phyloP scores from a whole-genome alignment of 345 rosid species.

The Excoecaria agallocha region DNA sequence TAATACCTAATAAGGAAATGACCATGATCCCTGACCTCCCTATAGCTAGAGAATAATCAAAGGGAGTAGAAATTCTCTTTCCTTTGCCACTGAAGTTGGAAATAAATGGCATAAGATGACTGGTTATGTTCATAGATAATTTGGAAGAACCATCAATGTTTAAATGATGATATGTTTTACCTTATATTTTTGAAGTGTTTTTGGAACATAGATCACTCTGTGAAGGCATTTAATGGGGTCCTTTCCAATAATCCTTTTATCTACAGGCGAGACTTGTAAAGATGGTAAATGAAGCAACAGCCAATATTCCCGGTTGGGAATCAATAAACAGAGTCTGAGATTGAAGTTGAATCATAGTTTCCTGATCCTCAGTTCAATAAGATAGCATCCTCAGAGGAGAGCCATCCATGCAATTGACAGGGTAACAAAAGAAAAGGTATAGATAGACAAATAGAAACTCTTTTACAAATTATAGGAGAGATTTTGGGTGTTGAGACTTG shows the following conservation, averaged over 20 bases:
- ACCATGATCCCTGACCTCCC: no score
- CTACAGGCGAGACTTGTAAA: slow-evolving; percentile 61
- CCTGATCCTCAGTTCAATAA: slow-evolving; percentile 6
- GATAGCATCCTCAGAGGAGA: slow-evolving; percentile 9
- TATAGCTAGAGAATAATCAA: no score
- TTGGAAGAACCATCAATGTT: not conserved
- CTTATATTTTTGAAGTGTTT: not conserved
- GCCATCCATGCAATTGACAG: slow-evolving; percentile 14
- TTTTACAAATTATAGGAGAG: slow-evolving; percentile 6
- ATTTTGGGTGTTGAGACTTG: not conserved
- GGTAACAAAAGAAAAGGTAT: slow-evolving; percentile 22
- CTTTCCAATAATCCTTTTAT: not conserved
- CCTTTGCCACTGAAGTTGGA: no score
- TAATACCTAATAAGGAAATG: no score
- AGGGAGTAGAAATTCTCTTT: no score
- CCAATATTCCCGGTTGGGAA: slow-evolving; percentile 68
- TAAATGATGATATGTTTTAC: not conserved
- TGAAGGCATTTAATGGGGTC: not conserved
- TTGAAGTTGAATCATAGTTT: not conserved
- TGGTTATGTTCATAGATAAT: not conserved
- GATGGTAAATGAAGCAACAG: slow-evolving; percentile 69
- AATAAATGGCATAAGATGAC: no score
- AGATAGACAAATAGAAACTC: slow-evolving; percentile 12
- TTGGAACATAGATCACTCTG: not conserved
- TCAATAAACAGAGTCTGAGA: slow-evolving; percentile 29